A percentile compares a stretch with the other conserved stretches of the same genome.
These are phyloP conservation scores for Chaetomium olivaceum DNA, from an alignment of 2,329 filamentous ascomycete species.

Conservation along the genomic window DNA sequence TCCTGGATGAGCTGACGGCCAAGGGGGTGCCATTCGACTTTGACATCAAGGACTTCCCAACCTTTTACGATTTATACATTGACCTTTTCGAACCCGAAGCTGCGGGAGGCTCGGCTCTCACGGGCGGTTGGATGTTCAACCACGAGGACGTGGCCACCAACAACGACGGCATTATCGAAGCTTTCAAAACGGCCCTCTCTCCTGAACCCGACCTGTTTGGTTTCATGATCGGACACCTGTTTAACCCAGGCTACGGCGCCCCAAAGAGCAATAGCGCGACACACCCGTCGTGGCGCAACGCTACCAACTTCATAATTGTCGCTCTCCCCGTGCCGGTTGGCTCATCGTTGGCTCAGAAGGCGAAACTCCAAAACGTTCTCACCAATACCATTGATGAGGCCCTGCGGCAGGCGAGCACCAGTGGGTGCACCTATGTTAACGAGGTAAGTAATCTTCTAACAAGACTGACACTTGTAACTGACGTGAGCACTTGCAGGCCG, in stretches of 20 bases:
- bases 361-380: slow-evolving; percentile 42
- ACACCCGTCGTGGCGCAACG: slow-evolving; percentile 43
- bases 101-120: slow-evolving; percentile 37
- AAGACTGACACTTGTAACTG: too few species aligned
- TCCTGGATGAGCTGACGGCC: slow-evolving; percentile 38
- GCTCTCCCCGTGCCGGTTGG: slow-evolving; percentile 38
- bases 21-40: slow-evolving; percentile 37
- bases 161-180: slow-evolving; percentile 41
- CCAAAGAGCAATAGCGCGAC: slow-evolving; percentile 41
- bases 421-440: slow-evolving; percentile 48
- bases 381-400: slow-evolving; percentile 41
- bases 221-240: slow-evolving; percentile 42
- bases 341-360: slow-evolving; percentile 45
- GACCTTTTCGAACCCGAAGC: slow-evolving; percentile 42
- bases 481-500: slow-evolving; percentile 21
- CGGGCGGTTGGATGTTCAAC: slow-evolving; percentile 43
- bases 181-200: slow-evolving; percentile 38
- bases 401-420: slow-evolving; percentile 41
- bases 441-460: too few species aligned
- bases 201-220: slow-evolving; percentile 34
- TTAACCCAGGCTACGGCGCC: slow-evolving; percentile 40
- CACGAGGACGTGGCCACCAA: slow-evolving; percentile 41
- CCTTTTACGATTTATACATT: slow-evolving; percentile 41
- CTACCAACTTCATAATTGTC: slow-evolving; percentile 40
- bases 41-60: slow-evolving; percentile 37